These are phyloP conservation scores for Claviceps capensis DNA, from an alignment of 2,329 filamentous ascomycete species.

Conservation along the genomic window DNA sequence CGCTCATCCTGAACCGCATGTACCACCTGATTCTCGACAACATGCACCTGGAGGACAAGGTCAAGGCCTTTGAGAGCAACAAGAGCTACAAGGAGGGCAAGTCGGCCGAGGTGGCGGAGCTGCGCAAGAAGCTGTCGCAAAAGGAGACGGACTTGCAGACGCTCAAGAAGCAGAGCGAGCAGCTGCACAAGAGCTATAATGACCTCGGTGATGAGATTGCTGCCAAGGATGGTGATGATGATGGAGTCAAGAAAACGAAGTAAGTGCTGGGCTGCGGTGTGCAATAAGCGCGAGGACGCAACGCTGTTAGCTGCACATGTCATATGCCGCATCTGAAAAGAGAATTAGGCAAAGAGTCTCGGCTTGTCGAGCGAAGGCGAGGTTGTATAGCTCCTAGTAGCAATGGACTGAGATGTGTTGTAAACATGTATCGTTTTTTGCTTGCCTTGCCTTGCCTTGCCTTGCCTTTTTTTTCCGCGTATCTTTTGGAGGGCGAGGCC, in stretches of 20 bases:
- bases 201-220: conserved; percentile 73
- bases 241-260: conserved; percentile 42
- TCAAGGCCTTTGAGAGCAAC: conserved; percentile 67
- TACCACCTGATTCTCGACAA: conserved; percentile 94
- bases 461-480: no score
- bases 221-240: conserved; percentile 35
- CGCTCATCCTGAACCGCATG: conserved; percentile 95
- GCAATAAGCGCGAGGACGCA: no score
- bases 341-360: background rate
- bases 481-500: no score
- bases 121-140: conserved; percentile 58
- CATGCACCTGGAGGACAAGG: conserved; percentile 80
- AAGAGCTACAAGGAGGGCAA: conserved; percentile 61
- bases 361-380: background rate
- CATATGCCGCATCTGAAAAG: background rate
- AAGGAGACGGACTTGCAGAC: conserved; percentile 76
- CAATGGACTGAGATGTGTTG: no score
- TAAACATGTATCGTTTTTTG: no score
- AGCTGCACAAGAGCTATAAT: conserved; percentile 73
- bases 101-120: conserved; percentile 57
- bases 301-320: no score
- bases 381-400: background rate
- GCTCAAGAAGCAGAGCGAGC: conserved; percentile 84
- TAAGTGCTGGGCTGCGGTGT: conserved; percentile 2
- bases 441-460: no score